Base-by-base conservation (phyloP, 192 early-diverging fungal species). In the Coemansia sp. region DNA sequence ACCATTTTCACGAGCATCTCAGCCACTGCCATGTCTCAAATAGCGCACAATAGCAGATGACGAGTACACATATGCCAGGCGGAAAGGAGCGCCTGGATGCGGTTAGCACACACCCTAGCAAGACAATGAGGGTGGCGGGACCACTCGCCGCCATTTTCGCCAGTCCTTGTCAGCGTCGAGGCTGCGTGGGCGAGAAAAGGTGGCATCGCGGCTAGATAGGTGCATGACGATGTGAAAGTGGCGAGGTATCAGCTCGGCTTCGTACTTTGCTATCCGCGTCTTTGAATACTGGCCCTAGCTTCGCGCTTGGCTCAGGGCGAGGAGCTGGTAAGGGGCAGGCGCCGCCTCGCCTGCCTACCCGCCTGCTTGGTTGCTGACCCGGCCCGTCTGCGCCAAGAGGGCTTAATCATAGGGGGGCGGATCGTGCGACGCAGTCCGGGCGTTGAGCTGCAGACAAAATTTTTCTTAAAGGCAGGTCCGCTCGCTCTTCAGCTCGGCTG, bases 401-500 rank as follows among this genome's bases (percentile, higher is more conserved):
- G 12, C 12, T 17, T 53, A 29, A 25, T 17, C 25, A 31, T 22
- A 4, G 51, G 15, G 27, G 51, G 27, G 27, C 45, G 20, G 32
- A 35, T 47, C 19, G 45, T 24, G 45, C 9, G 45, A 24, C 32
- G 7, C 51, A 53, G 29, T 29, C 27, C 6, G 17, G 51, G 6
- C 17, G 27, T 29, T 53, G 51, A 53, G 51, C 51, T 53, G 51
- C 51, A 53, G 51, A 7, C 32, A 53, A 53, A 49, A 32, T 7
- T 53, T 53, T 53, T 53, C 27, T 53, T 35, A 35, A 2, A 35
- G 29, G 3, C 29, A 53, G 27, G 51, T 27, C 51, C 51, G 22
- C 51, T 53, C 27, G 27, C 51, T 53, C 3, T 15, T 53, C 51
- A 53, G 51, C 51, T 53, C 51, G 51, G 51, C 27, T 53, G 15